phyloP scores from a whole-genome alignment of 2,329 filamentous ascomycete genomes.

The Dactylellina sp. region DNA sequence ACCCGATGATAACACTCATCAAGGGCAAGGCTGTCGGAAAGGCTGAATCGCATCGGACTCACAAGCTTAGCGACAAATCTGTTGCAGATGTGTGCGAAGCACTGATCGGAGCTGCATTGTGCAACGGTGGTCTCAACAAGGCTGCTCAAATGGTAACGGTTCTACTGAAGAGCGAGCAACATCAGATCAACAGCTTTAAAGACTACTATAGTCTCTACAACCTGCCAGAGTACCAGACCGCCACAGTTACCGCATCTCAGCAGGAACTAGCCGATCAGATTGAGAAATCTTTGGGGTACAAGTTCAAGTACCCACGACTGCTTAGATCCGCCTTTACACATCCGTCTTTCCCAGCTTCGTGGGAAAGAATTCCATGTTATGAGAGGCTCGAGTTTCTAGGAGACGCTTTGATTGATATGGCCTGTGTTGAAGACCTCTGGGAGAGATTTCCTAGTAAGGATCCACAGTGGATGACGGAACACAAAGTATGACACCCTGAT shows the following conservation, averaged over 20 bases:
- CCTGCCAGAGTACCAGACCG: conserved; percentile 77
- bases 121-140: conserved; percentile 71
- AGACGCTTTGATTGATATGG: conserved; percentile 88
- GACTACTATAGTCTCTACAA: conserved; percentile 80
- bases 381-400: conserved; percentile 87
- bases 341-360: conserved; percentile 79
- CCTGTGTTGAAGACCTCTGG: conserved; percentile 84
- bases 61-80: conserved; percentile 84
- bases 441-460: conserved; percentile 80
- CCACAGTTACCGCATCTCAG: conserved; percentile 74
- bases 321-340: conserved; percentile 88
- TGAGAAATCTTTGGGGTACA: conserved; percentile 69
- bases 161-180: conserved; percentile 67
- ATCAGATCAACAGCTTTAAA: conserved; percentile 72
- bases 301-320: conserved; percentile 79
- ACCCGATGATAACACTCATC: conserved; percentile 80
- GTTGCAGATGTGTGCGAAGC: conserved; percentile 96
- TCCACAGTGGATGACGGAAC: conserved; percentile 96
- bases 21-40: conserved; percentile 73
- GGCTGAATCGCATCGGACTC: conserved; percentile 67
- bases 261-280: conserved; percentile 75
- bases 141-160: conserved; percentile 71
- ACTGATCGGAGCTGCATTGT: conserved; percentile 85
- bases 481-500: conserved; percentile 72
- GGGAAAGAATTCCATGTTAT: conserved; percentile 85